phyloP scores from a whole-genome alignment of 345 rosid species.

The Streptanthus diversifolius region DNA sequence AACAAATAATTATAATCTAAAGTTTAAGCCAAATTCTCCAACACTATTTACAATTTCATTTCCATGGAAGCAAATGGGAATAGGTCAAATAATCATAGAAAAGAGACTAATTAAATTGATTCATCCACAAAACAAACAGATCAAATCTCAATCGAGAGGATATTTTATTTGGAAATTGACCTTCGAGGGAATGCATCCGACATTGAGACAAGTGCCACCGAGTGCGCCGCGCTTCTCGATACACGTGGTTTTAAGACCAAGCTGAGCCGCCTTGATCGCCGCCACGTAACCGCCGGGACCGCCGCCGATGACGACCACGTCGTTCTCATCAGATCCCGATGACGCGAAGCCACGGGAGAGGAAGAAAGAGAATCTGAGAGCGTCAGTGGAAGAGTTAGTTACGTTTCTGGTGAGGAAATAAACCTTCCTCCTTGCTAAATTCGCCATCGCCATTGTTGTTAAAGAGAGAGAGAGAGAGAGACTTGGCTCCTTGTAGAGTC shows the following conservation, averaged over 20 bases:
- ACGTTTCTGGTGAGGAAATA: conserved; percentile 49
- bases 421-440: conserved; percentile 60
- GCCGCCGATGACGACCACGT: conserved; percentile 84
- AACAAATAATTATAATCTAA: background rate
- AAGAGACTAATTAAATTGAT: background rate
- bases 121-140: background rate
- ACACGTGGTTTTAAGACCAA: conserved; percentile 86
- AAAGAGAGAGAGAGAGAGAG: conserved; percentile 9
- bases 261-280: conserved; percentile 89
- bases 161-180: conserved; percentile 25
- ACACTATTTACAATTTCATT: background rate
- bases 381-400: conserved; percentile 40
- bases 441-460: conserved; percentile 70
- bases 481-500: conserved; percentile 29
- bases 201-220: conserved; percentile 94
- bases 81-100: background rate
- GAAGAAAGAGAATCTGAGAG: conserved; percentile 47
- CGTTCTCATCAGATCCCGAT: conserved; percentile 82
- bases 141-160: background rate
- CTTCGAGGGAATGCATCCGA: conserved; percentile 94
- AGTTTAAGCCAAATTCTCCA: background rate
- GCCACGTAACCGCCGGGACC: conserved; percentile 97
- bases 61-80: background rate
- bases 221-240: conserved; percentile 87
- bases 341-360: conserved; percentile 68